A percentile compares a stretch with the other conserved stretches of the same genome.
Evolutionary conservation across 2,329 filamentous ascomycete species (phyloP).

Genomic region (Ciborinia camelliae): DNA sequence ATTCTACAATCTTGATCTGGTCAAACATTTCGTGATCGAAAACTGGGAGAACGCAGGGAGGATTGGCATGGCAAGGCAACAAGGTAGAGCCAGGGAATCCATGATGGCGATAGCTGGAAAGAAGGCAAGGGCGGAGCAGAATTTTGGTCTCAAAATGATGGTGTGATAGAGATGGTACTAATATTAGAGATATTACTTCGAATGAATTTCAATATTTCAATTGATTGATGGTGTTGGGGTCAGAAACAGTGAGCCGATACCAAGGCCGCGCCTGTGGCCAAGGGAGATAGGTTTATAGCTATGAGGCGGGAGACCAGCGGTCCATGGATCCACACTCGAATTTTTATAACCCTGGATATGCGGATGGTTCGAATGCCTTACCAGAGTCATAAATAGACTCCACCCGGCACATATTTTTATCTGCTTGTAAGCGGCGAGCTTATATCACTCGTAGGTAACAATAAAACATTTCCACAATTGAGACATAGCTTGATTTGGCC

Average conservation of each 20-base stretch:
- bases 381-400: not conserved
- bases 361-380: not conserved
- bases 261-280: not conserved
- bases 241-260: not conserved
- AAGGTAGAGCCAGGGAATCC: slow-evolving; percentile 19
- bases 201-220: not conserved
- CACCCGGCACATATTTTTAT: not conserved
- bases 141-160: not conserved
- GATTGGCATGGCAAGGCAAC: slow-evolving; percentile 36
- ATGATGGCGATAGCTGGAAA: slow-evolving; percentile 27
- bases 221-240: not conserved
- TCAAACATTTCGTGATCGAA: slow-evolving; percentile 43
- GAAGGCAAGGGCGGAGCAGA: slow-evolving; percentile 15
- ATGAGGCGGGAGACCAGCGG: not conserved
- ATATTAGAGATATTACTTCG: not conserved
- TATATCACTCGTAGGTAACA: not conserved
- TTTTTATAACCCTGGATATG: not conserved
- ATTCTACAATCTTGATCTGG: slow-evolving; percentile 44
- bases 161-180: not conserved
- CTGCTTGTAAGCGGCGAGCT: not conserved
- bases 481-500: not conserved
- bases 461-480: not conserved
- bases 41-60: slow-evolving; percentile 42
- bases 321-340: not conserved
- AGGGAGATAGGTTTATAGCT: not conserved